Evolutionary conservation across 352 stramenopile genomes (phyloP).

Genomic region (Phytophthora pisi): DNA sequence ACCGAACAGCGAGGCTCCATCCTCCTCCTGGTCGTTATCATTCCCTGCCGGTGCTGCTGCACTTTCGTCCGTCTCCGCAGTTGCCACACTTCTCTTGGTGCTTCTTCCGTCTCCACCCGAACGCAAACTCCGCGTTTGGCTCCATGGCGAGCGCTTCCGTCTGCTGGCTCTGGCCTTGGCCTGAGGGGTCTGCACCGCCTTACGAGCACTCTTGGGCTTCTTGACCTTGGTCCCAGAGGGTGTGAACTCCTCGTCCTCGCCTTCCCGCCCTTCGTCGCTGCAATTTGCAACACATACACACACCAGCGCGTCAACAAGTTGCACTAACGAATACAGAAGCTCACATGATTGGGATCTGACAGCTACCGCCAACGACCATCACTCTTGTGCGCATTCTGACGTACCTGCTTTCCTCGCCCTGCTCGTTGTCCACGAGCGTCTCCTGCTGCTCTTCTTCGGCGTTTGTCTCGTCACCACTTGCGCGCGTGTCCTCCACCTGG

Average conservation of each 20-base stretch:
- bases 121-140: slow-evolving; percentile 25
- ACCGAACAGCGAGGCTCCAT: slow-evolving; percentile 38
- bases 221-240: slow-evolving; percentile 24
- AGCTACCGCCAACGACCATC: slow-evolving; percentile 22
- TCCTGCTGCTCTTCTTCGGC: slow-evolving; percentile 27
- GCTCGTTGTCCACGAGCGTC: slow-evolving; percentile 13
- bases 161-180: slow-evolving; percentile 22
- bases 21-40: slow-evolving; percentile 18
- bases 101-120: slow-evolving; percentile 8
- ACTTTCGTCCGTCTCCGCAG: slow-evolving; percentile 3
- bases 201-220: slow-evolving; percentile 23
- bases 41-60: slow-evolving; percentile 3
- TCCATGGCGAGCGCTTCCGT: slow-evolving; percentile 43
- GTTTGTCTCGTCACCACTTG: slow-evolving; percentile 24
- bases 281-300: neutral
- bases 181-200: slow-evolving; percentile 19
- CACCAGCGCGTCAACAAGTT: slow-evolving; percentile 9
- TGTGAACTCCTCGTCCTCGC: slow-evolving; percentile 45
- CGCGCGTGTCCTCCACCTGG: slow-evolving; percentile 62
- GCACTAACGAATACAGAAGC: slow-evolving; percentile 15
- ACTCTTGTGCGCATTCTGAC: slow-evolving; percentile 25
- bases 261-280: slow-evolving; percentile 34
- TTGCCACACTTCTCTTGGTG: slow-evolving; percentile 11
- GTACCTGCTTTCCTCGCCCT: slow-evolving; percentile 37
- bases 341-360: slow-evolving; percentile 10